phyloP scores from a whole-genome alignment of 495 filamentous ascomycete genomes.

The Tuber indicum region DNA sequence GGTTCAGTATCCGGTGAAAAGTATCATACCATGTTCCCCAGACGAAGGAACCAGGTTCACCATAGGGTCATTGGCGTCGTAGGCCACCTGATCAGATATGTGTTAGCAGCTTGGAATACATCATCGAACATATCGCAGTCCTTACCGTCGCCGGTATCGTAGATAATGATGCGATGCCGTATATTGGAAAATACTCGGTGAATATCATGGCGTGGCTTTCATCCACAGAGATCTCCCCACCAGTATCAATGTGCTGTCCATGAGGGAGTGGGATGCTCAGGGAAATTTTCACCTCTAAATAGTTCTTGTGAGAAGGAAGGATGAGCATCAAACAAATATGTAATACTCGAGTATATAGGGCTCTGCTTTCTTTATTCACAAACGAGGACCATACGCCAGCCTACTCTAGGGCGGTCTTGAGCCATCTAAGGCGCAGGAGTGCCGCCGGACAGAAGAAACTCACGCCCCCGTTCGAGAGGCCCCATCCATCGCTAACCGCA shows the following conservation, averaged over 20 bases:
- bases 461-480: neutral
- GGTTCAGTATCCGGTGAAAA: neutral
- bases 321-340: neutral
- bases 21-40: neutral
- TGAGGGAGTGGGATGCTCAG: neutral
- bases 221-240: neutral
- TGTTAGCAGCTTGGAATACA: neutral
- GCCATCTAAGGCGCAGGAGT: neutral
- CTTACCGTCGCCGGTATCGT: neutral
- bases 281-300: neutral
- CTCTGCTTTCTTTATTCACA: neutral
- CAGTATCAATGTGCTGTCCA: neutral
- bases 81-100: neutral
- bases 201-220: neutral
- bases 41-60: neutral
- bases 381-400: neutral
- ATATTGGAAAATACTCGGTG: neutral
- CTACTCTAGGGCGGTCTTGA: neutral
- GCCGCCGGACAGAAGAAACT: neutral
- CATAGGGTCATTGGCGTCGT: neutral
- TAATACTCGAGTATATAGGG: neutral
- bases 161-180: neutral
- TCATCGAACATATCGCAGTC: neutral
- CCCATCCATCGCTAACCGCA: neutral
- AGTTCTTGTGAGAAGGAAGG: neutral